phyloP scores from a whole-genome alignment of 2,329 filamentous ascomycete species.

The Alternaria brassicicola region DNA sequence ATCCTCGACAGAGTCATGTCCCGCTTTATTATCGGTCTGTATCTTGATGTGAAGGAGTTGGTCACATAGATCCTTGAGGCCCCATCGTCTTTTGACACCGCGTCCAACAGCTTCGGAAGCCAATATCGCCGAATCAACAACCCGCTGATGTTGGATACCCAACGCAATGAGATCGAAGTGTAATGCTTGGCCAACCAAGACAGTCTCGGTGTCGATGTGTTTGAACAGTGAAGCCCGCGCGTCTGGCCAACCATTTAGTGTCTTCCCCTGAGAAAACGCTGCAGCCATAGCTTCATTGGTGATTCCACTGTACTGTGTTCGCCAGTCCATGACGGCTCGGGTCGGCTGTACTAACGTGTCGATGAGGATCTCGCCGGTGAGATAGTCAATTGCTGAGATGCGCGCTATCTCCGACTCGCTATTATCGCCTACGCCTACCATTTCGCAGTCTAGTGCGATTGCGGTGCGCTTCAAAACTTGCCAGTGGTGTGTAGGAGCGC shows the following conservation, averaged over 20 bases:
- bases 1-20: neutral
- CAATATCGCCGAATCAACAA: neutral
- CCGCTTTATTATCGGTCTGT: neutral
- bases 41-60: neutral
- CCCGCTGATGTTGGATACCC: neutral
- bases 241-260: neutral
- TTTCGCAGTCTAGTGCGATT: neutral
- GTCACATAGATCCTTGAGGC: neutral
- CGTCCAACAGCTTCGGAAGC: neutral
- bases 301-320: neutral
- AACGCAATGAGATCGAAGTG: neutral
- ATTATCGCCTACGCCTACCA: neutral
- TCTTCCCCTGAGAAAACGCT: neutral
- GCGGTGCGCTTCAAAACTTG: neutral
- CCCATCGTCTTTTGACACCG: neutral
- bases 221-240: neutral
- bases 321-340: neutral
- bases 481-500: too few relatives aligned
- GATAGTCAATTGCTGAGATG: neutral
- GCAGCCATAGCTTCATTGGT: neutral
- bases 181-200: neutral
- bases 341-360: neutral
- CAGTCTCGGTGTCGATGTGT: neutral
- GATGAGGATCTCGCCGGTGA: neutral
- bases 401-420: neutral